phyloP scores from a whole-genome alignment of 108 stramenopile species.

The Mayamaea pseudoterrestris region DNA sequence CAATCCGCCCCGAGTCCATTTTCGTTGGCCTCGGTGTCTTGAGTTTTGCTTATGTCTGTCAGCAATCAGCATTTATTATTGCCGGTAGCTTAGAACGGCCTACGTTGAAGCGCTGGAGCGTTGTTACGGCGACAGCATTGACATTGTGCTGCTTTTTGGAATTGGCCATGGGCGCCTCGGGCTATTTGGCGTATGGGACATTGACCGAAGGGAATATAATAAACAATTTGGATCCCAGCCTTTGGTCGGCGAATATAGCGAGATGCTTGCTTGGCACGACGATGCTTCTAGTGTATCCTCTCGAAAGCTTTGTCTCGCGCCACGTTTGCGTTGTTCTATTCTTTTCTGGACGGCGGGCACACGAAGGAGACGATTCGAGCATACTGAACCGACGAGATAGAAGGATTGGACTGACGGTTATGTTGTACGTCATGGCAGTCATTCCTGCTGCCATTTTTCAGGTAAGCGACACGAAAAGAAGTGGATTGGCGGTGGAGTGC shows the following conservation, averaged over 20 bases:
- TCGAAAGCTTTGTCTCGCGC: conserved; percentile 71
- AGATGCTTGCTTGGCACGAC: conserved; percentile 41
- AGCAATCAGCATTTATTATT: conserved; percentile 78
- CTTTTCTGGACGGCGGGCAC: conserved; percentile 64
- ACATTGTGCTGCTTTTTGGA: conserved; percentile 31
- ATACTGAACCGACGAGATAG: conserved; percentile 64
- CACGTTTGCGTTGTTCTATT: conserved; percentile 66
- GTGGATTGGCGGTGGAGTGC: conserved; percentile 50
- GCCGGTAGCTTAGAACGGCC: conserved; percentile 62
- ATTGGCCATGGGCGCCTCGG: conserved; percentile 34
- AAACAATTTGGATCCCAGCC: conserved; percentile 29
- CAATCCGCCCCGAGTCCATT: conserved; percentile 32
- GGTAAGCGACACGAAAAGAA: too few relatives aligned
- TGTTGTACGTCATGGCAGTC: conserved; percentile 48
- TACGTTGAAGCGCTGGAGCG: conserved; percentile 57
- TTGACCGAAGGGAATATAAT: conserved; percentile 56
- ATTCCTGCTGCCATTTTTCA: conserved; percentile 53
- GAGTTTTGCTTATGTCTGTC: conserved; percentile 83
- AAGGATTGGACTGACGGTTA: conserved; percentile 47
- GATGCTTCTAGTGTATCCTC: conserved; percentile 78
- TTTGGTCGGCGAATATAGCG: conserved; percentile 29
- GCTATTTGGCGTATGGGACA: conserved; percentile 53
- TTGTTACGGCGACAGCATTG: conserved; percentile 37
- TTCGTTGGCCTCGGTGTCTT: conserved; percentile 76
- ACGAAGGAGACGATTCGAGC: conserved; percentile 72